Evolutionary conservation across 768 basidiomycete genomes (phyloP), one percentile per base, ranked within the genome.

Genomic region (Cystobasidium tubakii): DNA sequence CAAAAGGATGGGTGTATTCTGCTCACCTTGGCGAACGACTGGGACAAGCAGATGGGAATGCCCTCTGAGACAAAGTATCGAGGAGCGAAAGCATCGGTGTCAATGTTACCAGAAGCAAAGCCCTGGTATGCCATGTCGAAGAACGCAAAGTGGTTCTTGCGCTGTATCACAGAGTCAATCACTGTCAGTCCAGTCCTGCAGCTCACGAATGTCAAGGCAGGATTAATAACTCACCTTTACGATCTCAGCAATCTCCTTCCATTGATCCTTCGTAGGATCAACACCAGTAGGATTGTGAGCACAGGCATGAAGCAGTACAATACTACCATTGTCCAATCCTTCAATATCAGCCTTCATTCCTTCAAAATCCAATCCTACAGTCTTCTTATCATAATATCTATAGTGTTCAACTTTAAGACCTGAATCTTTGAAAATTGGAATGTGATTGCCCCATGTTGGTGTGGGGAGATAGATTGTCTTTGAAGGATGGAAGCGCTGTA

Each of bases 121-220:
- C 94, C 94, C 82, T 96, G 94, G 84, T 99, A 99, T 39, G 96
- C 95, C 93, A 97, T 97, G 83, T 99, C 96, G 82, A 98, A 97
- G 87, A 97, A 92, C 66, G 95, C 90, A 88, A 97, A 95, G 78
- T 95, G 86, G 76, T 88, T 87, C 84, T 79, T 79, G 67, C 76
- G 66, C 74, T 73, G 60, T 7, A 21, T 7, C 6, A 17, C 42
- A 54, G 1, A 42, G 54, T 13, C 12, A 31, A 25, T 33, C 23
- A 54, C n/a, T n/a, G 33, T 36, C 21, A 55, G 69, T 71, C 7
- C 19, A 19, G 34, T n/a, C n/a, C n/a, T n/a, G n/a, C n/a, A n/a
- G n/a, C n/a, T n/a, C n/a, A n/a, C n/a, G n/a, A n/a, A n/a, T n/a
- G n/a, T n/a, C n/a, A n/a, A n/a, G n/a, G n/a, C n/a, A n/a, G n/a